phyloP scores from a whole-genome alignment of 345 rosid species.

The Lumnitzera racemosa region DNA sequence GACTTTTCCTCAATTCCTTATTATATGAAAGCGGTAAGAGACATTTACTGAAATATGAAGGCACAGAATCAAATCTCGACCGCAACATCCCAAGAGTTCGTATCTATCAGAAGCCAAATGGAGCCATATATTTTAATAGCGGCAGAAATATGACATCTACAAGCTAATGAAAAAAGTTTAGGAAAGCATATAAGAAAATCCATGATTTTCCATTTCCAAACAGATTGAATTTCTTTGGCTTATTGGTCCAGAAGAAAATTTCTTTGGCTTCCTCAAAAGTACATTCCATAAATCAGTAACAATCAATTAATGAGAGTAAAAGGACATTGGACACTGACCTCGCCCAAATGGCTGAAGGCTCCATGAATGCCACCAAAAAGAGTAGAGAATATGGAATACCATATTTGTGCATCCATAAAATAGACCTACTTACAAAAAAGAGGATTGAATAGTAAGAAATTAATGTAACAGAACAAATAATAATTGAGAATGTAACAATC shows the following conservation, averaged over 20 bases:
- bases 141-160: slow-evolving; percentile 4
- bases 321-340: slow-evolving; percentile 41
- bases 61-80: slow-evolving; percentile 75
- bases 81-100: slow-evolving; percentile 93
- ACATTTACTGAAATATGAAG: slow-evolving; percentile 47
- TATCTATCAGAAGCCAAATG: slow-evolving; percentile 41
- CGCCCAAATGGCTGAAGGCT: slow-evolving; percentile 96
- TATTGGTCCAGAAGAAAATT: no score
- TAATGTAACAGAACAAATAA: neutral
- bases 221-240: no score
- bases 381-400: slow-evolving; percentile 96
- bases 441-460: no score
- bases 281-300: no score
- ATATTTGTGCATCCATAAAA: slow-evolving; percentile 92
- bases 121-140: slow-evolving; percentile 1
- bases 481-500: neutral
- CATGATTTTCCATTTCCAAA: no score
- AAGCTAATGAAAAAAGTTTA: neutral
- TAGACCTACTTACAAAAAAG: slow-evolving; percentile 47
- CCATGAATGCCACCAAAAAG: slow-evolving; percentile 94
- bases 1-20: slow-evolving; percentile 21
- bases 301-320: neutral
- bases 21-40: slow-evolving; percentile 50
- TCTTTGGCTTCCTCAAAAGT: no score
- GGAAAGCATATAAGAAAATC: neutral